Evolutionary conservation across 2,329 filamentous ascomycete genomes (phyloP).

Genomic region (Fusarium sp.): DNA sequence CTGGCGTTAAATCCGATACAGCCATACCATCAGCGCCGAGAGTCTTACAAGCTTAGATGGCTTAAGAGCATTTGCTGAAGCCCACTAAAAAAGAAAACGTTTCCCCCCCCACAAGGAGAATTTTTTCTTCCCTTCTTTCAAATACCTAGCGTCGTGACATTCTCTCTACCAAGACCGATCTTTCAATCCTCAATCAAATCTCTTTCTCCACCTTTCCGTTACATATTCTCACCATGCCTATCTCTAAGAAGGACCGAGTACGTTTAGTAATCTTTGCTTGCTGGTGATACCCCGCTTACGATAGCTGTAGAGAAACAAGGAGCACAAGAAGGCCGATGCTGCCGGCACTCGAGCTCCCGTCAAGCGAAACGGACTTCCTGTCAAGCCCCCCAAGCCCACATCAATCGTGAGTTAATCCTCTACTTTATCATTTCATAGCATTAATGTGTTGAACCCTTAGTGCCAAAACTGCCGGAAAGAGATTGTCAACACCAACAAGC

Average conservation of each 20-base stretch:
- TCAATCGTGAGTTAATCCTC: constrained; percentile 35
- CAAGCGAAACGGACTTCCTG: constrained; percentile 66
- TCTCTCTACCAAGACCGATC: constrained; percentile 20
- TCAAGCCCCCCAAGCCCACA: constrained; percentile 62
- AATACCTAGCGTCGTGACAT: background rate
- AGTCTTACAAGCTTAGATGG: constrained; percentile 1
- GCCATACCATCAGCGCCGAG: background rate
- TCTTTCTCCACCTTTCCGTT: background rate
- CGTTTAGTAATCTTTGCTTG: background rate
- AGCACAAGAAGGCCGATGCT: constrained; percentile 67
- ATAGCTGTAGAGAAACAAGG: constrained; percentile 58
- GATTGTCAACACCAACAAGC: constrained; percentile 63
- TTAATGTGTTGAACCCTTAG: constrained; percentile 40
- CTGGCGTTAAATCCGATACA: background rate
- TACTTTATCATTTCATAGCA: background rate
- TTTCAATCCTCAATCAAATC: constrained; percentile 6
- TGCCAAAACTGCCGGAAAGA: constrained; percentile 65
- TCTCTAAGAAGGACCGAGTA: constrained; percentile 47
- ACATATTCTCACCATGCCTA: constrained; percentile 38
- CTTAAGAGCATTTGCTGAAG: background rate
- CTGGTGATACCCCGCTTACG: background rate
- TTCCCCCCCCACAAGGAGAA: background rate
- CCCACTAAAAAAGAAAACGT: background rate
- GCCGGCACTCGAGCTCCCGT: constrained; percentile 65
- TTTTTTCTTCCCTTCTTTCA: constrained; percentile 24